A percentile compares a stretch with the other conserved stretches of the same genome.
Evolutionary conservation across 2,329 filamentous ascomycete species (phyloP).

Genomic region (Aspergillus ruber): DNA sequence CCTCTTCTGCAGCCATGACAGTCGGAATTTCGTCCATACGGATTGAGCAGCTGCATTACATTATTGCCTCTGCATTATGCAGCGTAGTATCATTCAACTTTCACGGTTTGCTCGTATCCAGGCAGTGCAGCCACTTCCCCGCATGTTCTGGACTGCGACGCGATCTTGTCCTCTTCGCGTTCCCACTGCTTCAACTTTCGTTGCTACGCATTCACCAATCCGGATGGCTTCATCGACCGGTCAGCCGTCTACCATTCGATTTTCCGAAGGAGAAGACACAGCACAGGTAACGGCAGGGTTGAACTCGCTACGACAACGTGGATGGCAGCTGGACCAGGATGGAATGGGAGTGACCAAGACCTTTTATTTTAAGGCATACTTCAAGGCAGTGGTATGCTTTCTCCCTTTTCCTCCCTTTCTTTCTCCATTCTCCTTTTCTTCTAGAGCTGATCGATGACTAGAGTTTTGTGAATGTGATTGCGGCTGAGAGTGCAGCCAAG

Average conservation of each 20-base stretch:
- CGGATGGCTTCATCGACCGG: not conserved
- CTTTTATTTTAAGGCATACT: constrained; percentile 34
- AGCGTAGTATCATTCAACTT: not conserved
- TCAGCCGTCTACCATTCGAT: constrained; percentile 4
- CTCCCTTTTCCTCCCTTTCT: not conserved
- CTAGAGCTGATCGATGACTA: not conserved
- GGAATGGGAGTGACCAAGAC: constrained; percentile 31
- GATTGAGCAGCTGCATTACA: not conserved
- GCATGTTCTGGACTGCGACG: not conserved
- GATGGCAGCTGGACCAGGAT: constrained; percentile 29
- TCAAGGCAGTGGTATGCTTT: constrained; percentile 30
- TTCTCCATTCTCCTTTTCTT: not conserved
- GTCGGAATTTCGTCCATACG: not conserved
- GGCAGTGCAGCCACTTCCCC: not conserved
- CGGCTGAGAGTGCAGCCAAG: constrained; percentile 29
- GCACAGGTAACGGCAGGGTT: constrained; percentile 18
- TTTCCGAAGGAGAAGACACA: constrained; percentile 24
- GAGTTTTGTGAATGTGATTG: constrained; percentile 33
- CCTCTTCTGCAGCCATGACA: not conserved
- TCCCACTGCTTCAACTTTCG: not conserved
- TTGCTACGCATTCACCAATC: no score
- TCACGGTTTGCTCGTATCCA: not conserved
- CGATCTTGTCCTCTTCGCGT: not conserved
- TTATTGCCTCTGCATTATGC: not conserved
- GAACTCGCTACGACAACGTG: constrained; percentile 19